phyloP scores from a whole-genome alignment of 345 rosid genomes.

The Erysimum cheiranthoides region DNA sequence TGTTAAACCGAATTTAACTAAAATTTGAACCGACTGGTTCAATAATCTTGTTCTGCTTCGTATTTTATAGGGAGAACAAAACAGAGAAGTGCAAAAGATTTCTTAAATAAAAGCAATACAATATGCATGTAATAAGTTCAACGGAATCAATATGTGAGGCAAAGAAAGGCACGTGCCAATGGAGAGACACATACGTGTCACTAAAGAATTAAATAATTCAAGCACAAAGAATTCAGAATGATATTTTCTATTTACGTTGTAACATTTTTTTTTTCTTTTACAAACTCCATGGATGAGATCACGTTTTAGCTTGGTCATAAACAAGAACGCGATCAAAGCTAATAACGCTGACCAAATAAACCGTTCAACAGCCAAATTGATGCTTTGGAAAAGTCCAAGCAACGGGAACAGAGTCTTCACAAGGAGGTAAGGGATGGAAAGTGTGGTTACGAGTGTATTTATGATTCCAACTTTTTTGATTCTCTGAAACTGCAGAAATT shows the following conservation, averaged over 20 bases:
- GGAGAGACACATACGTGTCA: no score
- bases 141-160: no score
- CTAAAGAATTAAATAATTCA: no score
- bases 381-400: constrained; percentile 29
- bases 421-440: constrained; percentile 31
- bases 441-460: constrained; percentile 28
- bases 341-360: constrained; percentile 34
- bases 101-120: no score
- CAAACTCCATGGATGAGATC: constrained; percentile 19
- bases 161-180: no score
- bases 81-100: neutral
- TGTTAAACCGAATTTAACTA: neutral
- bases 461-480: constrained; percentile 10
- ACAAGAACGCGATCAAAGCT: constrained; percentile 4
- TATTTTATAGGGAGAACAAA: neutral
- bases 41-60: neutral
- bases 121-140: neutral
- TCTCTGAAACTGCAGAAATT: constrained; percentile 30
- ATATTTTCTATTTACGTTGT: no score
- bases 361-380: constrained; percentile 17
- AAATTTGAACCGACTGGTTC: constrained; percentile 9
- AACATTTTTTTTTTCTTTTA: no score
- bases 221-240: no score
- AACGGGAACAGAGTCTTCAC: constrained; percentile 20
- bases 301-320: constrained; percentile 25